Evolutionary conservation across 768 basidiomycete genomes (phyloP).

Genomic region (Lentinula lateritia): DNA sequence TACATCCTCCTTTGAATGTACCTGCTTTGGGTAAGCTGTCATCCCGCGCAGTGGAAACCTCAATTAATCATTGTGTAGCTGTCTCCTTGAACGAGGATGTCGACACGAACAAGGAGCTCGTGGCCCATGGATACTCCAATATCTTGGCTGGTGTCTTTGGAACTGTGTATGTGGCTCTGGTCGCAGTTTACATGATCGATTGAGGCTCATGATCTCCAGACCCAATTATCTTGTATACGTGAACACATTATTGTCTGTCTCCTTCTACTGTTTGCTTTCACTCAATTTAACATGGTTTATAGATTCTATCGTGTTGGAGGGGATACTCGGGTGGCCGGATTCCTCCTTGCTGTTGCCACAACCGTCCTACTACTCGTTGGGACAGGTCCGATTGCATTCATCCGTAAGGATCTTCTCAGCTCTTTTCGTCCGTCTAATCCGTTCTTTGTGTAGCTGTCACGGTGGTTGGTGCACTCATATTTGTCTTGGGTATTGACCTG

Average conservation of each 20-base stretch:
- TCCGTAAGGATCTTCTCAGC: conserved; percentile 50
- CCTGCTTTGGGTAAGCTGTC: conserved; percentile 68
- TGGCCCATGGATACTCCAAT: conserved; percentile 92
- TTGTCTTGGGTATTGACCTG: conserved; percentile 90
- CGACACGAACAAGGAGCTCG: conserved; percentile 87
- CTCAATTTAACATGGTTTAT: not conserved
- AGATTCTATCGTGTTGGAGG: conserved; percentile 95
- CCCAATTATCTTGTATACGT: conserved; percentile 89
- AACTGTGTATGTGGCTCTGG: conserved; percentile 54
- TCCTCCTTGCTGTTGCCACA: conserved; percentile 78
- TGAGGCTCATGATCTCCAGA: conserved; percentile 25
- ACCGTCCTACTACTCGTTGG: conserved; percentile 71
- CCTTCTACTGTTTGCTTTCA: not conserved
- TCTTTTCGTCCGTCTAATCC: not conserved
- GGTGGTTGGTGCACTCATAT: conserved; percentile 89
- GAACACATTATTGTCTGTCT: conserved; percentile 66
- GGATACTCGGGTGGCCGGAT: conserved; percentile 74
- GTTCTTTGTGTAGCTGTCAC: conserved; percentile 58
- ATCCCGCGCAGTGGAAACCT: not conserved
- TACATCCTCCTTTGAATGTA: conserved; percentile 85
- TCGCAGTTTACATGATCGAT: not conserved
- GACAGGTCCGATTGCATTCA: conserved; percentile 84
- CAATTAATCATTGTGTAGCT: conserved; percentile 33
- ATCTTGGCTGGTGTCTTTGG: conserved; percentile 75
- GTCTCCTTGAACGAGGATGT: conserved; percentile 87